These are phyloP conservation scores for Globisporangium acanthophoron DNA, from an alignment of 352 stramenopile genomes.

Conservation along the genomic window DNA sequence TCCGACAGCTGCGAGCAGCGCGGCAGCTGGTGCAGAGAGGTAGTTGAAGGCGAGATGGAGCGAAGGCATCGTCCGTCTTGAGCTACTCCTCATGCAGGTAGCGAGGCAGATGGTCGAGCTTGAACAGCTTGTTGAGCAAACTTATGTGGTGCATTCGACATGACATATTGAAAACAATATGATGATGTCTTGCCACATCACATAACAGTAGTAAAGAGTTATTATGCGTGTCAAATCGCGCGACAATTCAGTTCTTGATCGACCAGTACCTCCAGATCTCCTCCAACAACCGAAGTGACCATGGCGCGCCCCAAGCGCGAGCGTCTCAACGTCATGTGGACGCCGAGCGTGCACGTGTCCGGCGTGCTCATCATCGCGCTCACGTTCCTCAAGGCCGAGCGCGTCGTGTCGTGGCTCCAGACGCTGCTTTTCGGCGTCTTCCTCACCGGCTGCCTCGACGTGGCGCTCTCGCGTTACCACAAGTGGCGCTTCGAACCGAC, in stretches of 20 bases:
- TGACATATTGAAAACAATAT: too few species aligned
- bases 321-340: conserved; percentile 30
- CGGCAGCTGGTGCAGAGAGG: neutral
- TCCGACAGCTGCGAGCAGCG: neutral
- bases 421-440: conserved; percentile 52
- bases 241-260: neutral
- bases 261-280: neutral
- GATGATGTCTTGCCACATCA: neutral
- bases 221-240: neutral
- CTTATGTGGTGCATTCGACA: too few species aligned
- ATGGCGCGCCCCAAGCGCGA: conserved; percentile 16
- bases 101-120: too few species aligned
- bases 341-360: conserved; percentile 33
- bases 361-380: conserved; percentile 47
- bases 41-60: neutral
- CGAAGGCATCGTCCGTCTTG: too few species aligned
- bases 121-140: too few species aligned
- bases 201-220: neutral
- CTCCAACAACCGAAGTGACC: conserved; percentile 24
- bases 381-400: conserved; percentile 30
- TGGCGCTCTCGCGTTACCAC: conserved; percentile 61
- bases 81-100: too few species aligned
- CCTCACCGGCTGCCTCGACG: conserved; percentile 43
- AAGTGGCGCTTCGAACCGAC: conserved; percentile 52
- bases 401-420: conserved; percentile 33